phyloP scores from a whole-genome alignment of 2,329 filamentous ascomycete genomes.

The Cercospora janseana region DNA sequence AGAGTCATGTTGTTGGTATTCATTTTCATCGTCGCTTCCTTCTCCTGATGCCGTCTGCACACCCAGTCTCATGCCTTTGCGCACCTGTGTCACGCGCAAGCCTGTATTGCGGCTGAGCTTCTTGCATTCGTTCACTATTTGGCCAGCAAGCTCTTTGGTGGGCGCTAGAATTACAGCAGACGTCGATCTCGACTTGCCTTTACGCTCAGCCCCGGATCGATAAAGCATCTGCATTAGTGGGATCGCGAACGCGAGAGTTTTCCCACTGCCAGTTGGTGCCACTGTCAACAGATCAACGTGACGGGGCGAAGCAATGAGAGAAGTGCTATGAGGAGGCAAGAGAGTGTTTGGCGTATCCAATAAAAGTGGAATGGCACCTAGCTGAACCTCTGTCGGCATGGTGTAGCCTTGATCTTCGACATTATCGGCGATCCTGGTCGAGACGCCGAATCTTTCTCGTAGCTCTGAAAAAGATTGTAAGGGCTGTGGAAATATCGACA shows the following conservation, averaged over 20 bases:
- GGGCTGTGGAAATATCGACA: constrained; percentile 73
- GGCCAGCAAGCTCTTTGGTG: constrained; percentile 51
- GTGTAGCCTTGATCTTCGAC: constrained; percentile 79
- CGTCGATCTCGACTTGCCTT: constrained; percentile 24
- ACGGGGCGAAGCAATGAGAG: constrained; percentile 27
- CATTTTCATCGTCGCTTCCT: constrained; percentile 32
- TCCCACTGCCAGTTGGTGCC: constrained; percentile 93
- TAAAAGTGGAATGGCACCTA: constrained; percentile 78
- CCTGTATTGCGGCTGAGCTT: constrained; percentile 77
- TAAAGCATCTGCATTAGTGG: constrained; percentile 74
- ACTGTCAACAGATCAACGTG: constrained; percentile 76
- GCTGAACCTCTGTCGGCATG: constrained; percentile 88
- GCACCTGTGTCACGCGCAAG: constrained; percentile 76
- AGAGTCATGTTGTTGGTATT: constrained; percentile 13
- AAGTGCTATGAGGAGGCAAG: constrained; percentile 43
- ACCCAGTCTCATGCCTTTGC: constrained; percentile 72
- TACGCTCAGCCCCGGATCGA: constrained; percentile 31
- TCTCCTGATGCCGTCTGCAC: constrained; percentile 43
- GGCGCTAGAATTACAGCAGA: constrained; percentile 50
- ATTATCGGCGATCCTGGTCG: constrained; percentile 71
- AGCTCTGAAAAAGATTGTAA: constrained; percentile 75
- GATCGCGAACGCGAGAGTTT: constrained; percentile 90
- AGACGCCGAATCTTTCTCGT: constrained; percentile 68
- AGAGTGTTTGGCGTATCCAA: constrained; percentile 53
- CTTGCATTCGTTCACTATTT: constrained; percentile 67